Evolutionary conservation across 371 early-diverging fungal genomes (phyloP).

Genomic region (Mucor saturninus): DNA sequence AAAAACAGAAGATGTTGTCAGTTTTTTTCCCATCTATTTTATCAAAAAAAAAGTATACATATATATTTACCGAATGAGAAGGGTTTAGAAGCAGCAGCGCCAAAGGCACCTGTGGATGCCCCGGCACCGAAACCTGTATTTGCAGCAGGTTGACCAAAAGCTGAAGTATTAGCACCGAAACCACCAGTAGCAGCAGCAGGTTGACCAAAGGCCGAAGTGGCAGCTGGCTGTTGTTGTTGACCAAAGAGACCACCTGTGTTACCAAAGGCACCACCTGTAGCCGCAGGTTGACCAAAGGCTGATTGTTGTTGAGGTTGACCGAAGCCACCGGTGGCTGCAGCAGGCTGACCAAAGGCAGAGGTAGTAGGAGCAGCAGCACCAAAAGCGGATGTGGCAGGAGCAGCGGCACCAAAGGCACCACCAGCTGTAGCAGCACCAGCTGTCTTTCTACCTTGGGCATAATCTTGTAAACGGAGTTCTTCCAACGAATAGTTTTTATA

Average conservation of each 20-base stretch:
- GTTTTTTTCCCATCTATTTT: not conserved
- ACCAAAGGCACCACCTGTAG: slow-evolving; percentile 40
- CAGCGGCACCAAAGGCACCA: slow-evolving; percentile 56
- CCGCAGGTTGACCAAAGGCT: slow-evolving; percentile 37
- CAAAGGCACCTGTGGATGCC: slow-evolving; percentile 29
- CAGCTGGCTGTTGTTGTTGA: slow-evolving; percentile 27
- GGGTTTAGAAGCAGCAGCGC: slow-evolving; percentile 42
- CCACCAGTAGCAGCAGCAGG: slow-evolving; percentile 23
- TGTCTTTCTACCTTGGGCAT: slow-evolving; percentile 80
- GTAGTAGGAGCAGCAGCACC: slow-evolving; percentile 39
- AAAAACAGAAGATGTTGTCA: not conserved
- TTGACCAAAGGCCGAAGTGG: slow-evolving; percentile 32
- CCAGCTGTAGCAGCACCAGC: slow-evolving; percentile 47
- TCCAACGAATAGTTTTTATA: slow-evolving; percentile 87
- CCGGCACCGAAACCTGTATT: slow-evolving; percentile 39
- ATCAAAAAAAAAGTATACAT: not conserved
- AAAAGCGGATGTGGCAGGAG: slow-evolving; percentile 40
- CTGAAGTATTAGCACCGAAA: slow-evolving; percentile 32
- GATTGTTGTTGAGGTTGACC: slow-evolving; percentile 34
- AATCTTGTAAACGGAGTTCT: slow-evolving; percentile 93
- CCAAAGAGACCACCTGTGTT: slow-evolving; percentile 52
- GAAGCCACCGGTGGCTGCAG: slow-evolving; percentile 21
- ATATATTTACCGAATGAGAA: slow-evolving; percentile 39
- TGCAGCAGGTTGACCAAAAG: slow-evolving; percentile 39
- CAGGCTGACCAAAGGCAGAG: slow-evolving; percentile 32